Conservation (phyloP, 139 green algal species). For the Picochlorum sp. region DNA sequence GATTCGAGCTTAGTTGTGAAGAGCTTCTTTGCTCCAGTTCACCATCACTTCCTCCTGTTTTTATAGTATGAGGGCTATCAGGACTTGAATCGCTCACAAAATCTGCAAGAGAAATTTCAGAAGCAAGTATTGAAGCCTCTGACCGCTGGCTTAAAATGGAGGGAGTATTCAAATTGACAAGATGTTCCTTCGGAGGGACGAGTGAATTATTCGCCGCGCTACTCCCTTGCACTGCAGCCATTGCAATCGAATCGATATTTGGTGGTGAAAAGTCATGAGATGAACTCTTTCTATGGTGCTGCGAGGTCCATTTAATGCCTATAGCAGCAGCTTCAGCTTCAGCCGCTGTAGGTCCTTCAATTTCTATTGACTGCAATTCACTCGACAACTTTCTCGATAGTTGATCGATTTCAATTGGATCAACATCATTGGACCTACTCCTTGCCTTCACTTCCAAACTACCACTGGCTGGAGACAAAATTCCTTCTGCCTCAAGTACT, state of each 20-base stretch:
- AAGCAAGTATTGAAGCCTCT: neutral
- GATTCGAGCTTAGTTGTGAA: no score
- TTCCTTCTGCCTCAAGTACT: neutral
- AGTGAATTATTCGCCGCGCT: conserved; percentile 2
- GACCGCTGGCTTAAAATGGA: neutral
- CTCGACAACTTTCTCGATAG: neutral
- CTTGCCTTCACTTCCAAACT: neutral
- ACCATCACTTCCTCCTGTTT: neutral
- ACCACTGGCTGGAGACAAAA: neutral
- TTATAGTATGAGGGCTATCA: neutral
- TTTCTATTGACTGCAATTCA: neutral
- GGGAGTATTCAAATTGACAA: neutral
- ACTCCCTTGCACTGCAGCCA: conserved; percentile 22
- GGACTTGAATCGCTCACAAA: conserved; percentile 1
- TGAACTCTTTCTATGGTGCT: conserved; percentile 11
- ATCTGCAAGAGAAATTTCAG: conserved; percentile 7
- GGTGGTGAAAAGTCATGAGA: conserved; percentile 12
- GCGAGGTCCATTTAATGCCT: conserved; percentile 11
- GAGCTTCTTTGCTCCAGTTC: neutral
- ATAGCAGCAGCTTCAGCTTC: conserved; percentile 5
- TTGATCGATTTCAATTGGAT: neutral
- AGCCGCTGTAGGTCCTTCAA: neutral
- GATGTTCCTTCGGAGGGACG: neutral
- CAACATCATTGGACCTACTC: neutral
- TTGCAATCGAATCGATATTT: conserved; percentile 2